Evolutionary conservation across 1,284 basidiomycete genomes (phyloP), one percentile per base, ranked within the genome.

Genomic region (Schizophyllum commune): DNA sequence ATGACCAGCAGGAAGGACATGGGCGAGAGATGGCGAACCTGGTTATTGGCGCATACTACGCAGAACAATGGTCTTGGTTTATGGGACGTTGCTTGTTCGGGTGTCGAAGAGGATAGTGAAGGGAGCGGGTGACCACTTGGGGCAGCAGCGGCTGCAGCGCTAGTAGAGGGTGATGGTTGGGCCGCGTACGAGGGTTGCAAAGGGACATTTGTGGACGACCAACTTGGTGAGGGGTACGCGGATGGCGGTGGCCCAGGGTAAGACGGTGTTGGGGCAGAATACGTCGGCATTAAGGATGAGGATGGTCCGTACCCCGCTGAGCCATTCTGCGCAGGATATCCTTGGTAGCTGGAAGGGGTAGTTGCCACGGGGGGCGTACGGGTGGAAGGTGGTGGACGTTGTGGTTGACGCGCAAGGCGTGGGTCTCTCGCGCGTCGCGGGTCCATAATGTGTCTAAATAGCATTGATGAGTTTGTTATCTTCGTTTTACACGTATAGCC

Each of bases 1-100:
- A 56, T 70, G 60, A 69, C 65, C 52, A 62, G 58, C 8, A 62
- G 55, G 55, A 57, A 58, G 55, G 51, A n/a, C 55, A 54, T 58
- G 52, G 63, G 20, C 5, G 20, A 56, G 60, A 62, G 61, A 58
- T 34, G 47, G 59, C 27, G 27, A 13, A 92, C 94, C 77, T 98
- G 93, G 70, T 99, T 99, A 71, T 94, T 97, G 9, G 96, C 96
- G 71, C 96, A 99, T 32, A 99, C 96, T 9, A 99, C 94, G 71
- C 96, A 98, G 76, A 99, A 99, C 57, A 96, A 71, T 1, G 92
- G 92, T 32, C 89, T 80, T 22, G 78, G 72, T 71, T 83, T 89
- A 68, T 85, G 85, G 22, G 68, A 66, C 22, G 76, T 62, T 33
- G 66, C 60, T 20, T 21, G 9, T 21, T 20, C 53, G 53, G 19